Evolutionary conservation across 202 grass and related monocot species (phyloP).

Genomic region (Alloteropsis angusta): DNA sequence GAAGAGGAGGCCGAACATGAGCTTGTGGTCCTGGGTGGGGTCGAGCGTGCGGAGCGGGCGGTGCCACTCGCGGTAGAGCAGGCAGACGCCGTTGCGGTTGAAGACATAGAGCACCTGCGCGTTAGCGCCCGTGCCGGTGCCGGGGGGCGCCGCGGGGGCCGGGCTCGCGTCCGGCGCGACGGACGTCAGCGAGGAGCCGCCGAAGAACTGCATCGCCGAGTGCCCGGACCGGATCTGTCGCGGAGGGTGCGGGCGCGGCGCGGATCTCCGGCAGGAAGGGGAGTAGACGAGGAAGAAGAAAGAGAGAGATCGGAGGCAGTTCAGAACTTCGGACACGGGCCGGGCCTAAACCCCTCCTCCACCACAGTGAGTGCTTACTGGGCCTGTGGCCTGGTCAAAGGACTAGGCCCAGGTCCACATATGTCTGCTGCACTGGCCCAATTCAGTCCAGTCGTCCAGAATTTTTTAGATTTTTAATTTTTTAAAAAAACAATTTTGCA

Average conservation of each 20-base stretch:
- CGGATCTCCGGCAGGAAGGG: constrained; percentile 22
- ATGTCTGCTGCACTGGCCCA: background rate
- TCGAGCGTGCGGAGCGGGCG: constrained; percentile 76
- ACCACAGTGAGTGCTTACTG: too few species aligned
- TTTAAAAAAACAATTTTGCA: too few species aligned
- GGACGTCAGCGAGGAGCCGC: constrained; percentile 40
- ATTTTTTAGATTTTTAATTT: too few species aligned
- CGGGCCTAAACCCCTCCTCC: background rate
- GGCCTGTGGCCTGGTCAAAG: background rate
- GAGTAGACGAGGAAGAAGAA: background rate
- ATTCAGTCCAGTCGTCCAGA: too few species aligned
- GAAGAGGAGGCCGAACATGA: constrained; percentile 99
- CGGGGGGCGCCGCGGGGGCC: constrained; percentile 63
- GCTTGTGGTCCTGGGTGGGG: constrained; percentile 77
- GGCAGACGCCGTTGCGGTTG: constrained; percentile 86
- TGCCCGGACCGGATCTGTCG: constrained; percentile 22
- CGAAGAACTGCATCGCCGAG: constrained; percentile 77
- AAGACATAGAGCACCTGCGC: constrained; percentile 84
- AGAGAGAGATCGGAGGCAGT: background rate
- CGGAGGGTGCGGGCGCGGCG: background rate
- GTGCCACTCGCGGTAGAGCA: constrained; percentile 95
- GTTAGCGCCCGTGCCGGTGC: constrained; percentile 60
- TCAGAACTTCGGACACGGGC: background rate
- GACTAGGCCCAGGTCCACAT: background rate
- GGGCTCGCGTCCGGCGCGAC: constrained; percentile 49